Base-by-base conservation (phyloP, 169 alveolate genomes). In the Amoebophrya sp. region DNA sequence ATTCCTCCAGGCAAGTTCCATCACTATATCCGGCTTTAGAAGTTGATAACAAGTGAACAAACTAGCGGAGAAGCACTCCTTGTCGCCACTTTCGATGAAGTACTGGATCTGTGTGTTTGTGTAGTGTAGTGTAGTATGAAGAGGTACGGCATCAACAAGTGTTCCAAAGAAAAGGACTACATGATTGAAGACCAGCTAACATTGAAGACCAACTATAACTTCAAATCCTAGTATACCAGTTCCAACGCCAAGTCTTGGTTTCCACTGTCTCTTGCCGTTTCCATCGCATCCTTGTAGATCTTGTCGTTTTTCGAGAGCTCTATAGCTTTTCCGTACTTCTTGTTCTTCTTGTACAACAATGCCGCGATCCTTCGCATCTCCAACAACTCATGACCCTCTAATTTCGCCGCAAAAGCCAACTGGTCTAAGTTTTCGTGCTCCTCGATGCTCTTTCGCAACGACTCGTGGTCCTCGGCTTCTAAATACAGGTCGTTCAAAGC, bases 1-100 rank as follows among this genome's bases (percentile, higher is more conserved):
- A 95, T 97, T 96, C 93, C 98, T 95, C 99, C 99, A 99, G 3
- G 99, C 99, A 90, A 98, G 95, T 97, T 99, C 99, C 96, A 98
- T 95, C 24, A 98, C 99, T 39, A 97, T 97, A 93, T 99, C 99
- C 23, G 99, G 99, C 94, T 97, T 98, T 54, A 99, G 94, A 41
- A 98, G 96, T 92, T 97, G 99, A 95, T 98, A 98, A 95, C 99
- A 98, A 90, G 99, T 98, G 95, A 97, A 98, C 91, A 98, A 96
- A 93, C 99, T 98, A 0, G 99, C 99, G 34, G 99, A 98, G 91
- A 99, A 98, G 92, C 95, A 95, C 89, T 94, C 96, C 78, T 94
- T 92, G 90, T 92, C 92, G 0, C 65, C 40, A 90, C 54, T 40
- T 40, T 93, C 92, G 40, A 90, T 40, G 34, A 94, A 89, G 92